A percentile compares a stretch with the other conserved stretches of the same genome.
phyloP scores from a whole-genome alignment of 2,329 filamentous ascomycete species.

The Ophiocordyceps unilateralis region DNA sequence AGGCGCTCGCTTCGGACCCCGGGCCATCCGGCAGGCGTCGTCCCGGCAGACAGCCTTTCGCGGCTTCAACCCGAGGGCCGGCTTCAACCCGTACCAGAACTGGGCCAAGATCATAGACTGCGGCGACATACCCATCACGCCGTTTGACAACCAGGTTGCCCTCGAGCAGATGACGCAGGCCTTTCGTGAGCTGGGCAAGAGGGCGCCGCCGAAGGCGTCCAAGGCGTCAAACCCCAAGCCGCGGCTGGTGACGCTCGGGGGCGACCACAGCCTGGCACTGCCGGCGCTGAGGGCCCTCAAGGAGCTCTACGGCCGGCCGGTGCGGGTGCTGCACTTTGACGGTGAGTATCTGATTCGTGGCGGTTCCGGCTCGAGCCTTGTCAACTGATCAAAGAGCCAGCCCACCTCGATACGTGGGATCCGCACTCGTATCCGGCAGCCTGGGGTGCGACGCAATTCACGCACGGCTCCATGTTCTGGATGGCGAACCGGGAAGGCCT shows the following conservation, averaged over 20 bases:
- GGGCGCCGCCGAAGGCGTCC: constrained; percentile 11
- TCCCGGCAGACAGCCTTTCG: constrained; percentile 64
- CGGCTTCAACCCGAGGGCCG: constrained; percentile 63
- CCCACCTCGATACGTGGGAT: constrained; percentile 74
- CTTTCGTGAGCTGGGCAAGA: constrained; percentile 46
- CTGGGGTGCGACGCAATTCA: constrained; percentile 55
- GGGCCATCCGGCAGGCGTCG: constrained; percentile 72
- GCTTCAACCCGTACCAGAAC: constrained; percentile 67
- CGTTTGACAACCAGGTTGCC: constrained; percentile 72
- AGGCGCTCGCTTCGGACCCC: constrained; percentile 68
- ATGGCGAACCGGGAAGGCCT: constrained; percentile 67
- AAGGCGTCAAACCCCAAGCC: constrained; percentile 18
- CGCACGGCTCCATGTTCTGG: constrained; percentile 87
- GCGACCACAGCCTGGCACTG: constrained; percentile 55
- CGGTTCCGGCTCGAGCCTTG: background rate
- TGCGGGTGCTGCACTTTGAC: constrained; percentile 62
- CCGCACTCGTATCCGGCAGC: constrained; percentile 62
- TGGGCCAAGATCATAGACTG: constrained; percentile 78
- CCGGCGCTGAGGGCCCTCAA: constrained; percentile 51
- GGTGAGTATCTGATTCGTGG: too few relatives aligned
- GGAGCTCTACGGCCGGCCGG: constrained; percentile 40
- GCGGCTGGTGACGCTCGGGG: constrained; percentile 52
- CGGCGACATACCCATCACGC: constrained; percentile 75
- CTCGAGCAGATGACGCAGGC: constrained; percentile 71
- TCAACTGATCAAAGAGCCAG: constrained; percentile 6